These are phyloP conservation scores for Cenchrus americanus DNA, from an alignment of 176 grass and related monocot genomes.

Conservation along the genomic window DNA sequence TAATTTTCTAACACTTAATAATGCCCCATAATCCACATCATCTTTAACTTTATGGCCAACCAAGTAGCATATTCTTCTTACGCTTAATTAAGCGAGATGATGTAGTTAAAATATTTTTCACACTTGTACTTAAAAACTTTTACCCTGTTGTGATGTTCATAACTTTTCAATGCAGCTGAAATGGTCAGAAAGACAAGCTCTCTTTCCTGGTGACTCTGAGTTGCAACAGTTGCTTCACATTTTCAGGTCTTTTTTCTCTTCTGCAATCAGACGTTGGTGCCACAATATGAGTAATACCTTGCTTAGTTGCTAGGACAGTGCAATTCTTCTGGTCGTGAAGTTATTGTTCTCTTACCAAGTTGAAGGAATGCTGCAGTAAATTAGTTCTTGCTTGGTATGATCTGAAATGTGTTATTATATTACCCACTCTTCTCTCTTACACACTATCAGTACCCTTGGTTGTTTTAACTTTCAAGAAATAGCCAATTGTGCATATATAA, in stretches of 20 bases:
- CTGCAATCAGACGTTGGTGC: not conserved
- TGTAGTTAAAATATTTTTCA: not conserved
- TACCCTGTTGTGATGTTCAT: not conserved
- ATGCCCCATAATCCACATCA: not conserved
- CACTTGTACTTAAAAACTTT: not conserved
- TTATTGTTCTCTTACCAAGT: not conserved
- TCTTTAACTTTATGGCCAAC: not conserved
- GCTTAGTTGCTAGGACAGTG: not conserved
- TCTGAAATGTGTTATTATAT: slow-evolving; percentile 15
- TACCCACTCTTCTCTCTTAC: not conserved
- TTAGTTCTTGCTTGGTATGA: slow-evolving; percentile 5
- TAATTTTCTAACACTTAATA: no score
- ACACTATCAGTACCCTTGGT: not conserved
- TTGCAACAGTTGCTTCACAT: slow-evolving; percentile 96
- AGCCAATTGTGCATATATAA: not conserved
- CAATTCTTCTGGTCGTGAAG: not conserved
- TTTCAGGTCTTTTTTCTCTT: slow-evolving; percentile 63
- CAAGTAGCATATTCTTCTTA: not conserved
- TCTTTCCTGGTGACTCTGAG: slow-evolving; percentile 92
- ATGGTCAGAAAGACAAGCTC: slow-evolving; percentile 83
- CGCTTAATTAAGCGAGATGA: not conserved
- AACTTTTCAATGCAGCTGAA: slow-evolving; percentile 74
- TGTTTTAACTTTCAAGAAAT: not conserved
- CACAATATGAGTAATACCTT: not conserved
- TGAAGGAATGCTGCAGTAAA: not conserved